phyloP scores from a whole-genome alignment of 2,329 filamentous ascomycete genomes.

The Monosporascus sp. region DNA sequence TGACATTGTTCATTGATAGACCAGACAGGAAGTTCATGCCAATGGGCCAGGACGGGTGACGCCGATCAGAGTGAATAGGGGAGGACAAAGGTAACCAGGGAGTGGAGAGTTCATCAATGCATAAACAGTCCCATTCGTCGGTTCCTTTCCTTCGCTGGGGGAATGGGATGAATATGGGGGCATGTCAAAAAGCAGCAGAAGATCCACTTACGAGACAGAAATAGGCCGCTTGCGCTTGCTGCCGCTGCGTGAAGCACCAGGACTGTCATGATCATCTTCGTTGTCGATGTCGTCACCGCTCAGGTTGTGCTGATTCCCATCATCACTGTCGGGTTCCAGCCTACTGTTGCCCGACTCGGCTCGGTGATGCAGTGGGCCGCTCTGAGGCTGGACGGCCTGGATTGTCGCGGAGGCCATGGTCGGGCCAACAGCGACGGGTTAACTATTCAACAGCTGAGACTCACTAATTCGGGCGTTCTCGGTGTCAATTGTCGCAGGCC shows the following conservation, averaged over 20 bases:
- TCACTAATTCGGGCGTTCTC: conserved; percentile 12
- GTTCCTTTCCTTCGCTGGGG: no score
- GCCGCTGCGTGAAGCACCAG: conserved; percentile 36
- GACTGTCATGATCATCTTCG: conserved; percentile 27
- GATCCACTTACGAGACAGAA: conserved; percentile 50
- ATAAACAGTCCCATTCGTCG: no score
- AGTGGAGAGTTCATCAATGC: no score
- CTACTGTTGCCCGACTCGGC: conserved; percentile 21
- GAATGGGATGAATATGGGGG: background rate
- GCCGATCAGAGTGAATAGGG: no score
- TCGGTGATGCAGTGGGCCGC: conserved; percentile 15
- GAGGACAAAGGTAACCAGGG: no score
- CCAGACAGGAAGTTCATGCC: no score
- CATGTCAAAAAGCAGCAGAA: conserved; percentile 4
- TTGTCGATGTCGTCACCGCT: conserved; percentile 41
- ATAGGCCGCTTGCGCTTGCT: conserved; percentile 57
- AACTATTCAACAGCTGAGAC: conserved; percentile 8
- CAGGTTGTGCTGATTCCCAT: conserved; percentile 30
- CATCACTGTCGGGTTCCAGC: conserved; percentile 41
- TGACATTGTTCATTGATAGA: background rate
- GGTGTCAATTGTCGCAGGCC: conserved; percentile 11
- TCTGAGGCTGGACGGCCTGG: conserved; percentile 14
- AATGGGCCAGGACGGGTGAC: no score
- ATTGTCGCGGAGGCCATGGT: conserved; percentile 1
- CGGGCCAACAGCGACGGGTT: background rate